Base-by-base conservation (phyloP, 2,329 filamentous ascomycete genomes). In the Xylaria digitata region DNA sequence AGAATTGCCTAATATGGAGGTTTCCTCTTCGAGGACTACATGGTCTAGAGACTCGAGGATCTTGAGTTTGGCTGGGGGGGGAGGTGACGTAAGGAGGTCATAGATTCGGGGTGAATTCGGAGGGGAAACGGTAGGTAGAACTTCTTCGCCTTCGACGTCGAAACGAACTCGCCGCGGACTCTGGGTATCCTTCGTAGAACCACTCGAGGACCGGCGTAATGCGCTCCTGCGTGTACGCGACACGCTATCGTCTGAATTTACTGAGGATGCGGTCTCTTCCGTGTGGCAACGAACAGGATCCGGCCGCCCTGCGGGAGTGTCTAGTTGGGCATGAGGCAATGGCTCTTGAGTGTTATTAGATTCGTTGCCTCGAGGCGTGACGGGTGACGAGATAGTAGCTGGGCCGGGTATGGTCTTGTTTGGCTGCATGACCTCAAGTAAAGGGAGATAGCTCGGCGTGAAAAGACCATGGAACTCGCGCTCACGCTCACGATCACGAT, bases 81-180 rank as follows among this genome's bases (percentile, higher is more conserved):
- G 63, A 68, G 73, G 68, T 71, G 71, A 63, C n/a, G 68, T 72
- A 75, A 62, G 78, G 71, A 62, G 75, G 69, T 78, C 43, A 69
- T 61, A 37, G 61, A 60, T 58, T 57, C 75, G 73, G 59, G 74
- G 70, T 67, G 73, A 74, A 23, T 69, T 69, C 67, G 82, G 81
- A 53, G 87, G 87, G 23, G 87, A 88, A 30, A 83, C 80, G 52
- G 87, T 89, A 21, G 88, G 86, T 64, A 89, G 78, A 42, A 90
- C 86, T 73, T 90, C 87, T 69, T 83, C 80, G 60, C 87, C 87
- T 74, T 84, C 83, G 52, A 90, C 84, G 43, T 88, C 84, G 69
- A 90, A 90, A 54, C 88, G 87, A 63, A 90, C 88, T 66, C 86
- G 83, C 34, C 87, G 83, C n/a, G 86, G 86, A 72, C 86, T 88